Evolutionary conservation across 306 rosid genomes (phyloP).

Genomic region (Rosa rugosa): DNA sequence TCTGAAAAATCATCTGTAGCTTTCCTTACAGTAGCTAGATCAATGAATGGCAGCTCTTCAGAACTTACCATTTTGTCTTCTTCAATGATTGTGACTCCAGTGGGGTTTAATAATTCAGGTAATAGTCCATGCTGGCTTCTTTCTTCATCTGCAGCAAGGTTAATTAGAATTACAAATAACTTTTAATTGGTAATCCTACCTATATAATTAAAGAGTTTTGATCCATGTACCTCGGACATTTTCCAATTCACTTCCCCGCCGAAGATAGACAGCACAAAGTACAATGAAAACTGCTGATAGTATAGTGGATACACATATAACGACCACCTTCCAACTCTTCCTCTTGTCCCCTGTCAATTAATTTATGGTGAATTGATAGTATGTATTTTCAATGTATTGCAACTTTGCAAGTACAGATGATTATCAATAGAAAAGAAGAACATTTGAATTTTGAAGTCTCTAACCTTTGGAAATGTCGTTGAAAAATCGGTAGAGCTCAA

Average conservation of each 20-base stretch:
- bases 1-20: slow-evolving; percentile 41
- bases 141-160: slow-evolving; percentile 6
- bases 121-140: slow-evolving; percentile 24
- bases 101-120: slow-evolving; percentile 30
- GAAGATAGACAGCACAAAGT: slow-evolving; percentile 8
- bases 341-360: slow-evolving; percentile 33
- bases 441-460: background rate
- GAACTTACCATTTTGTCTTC: slow-evolving; percentile 52
- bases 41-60: slow-evolving; percentile 44
- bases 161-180: background rate
- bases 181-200: background rate
- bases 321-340: slow-evolving; percentile 45
- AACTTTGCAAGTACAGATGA: background rate
- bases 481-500: slow-evolving; percentile 35
- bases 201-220: background rate
- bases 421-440: background rate
- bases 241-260: background rate
- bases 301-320: slow-evolving; percentile 24
- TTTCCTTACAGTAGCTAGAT: slow-evolving; percentile 16
- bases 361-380: background rate
- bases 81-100: slow-evolving; percentile 37
- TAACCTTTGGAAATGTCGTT: slow-evolving; percentile 32
- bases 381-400: background rate
- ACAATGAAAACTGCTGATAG: slow-evolving; percentile 25
- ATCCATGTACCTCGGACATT: slow-evolving; percentile 27